Evolutionary conservation across 306 rosid genomes (phyloP).

Genomic region (Corylus avellana): DNA sequence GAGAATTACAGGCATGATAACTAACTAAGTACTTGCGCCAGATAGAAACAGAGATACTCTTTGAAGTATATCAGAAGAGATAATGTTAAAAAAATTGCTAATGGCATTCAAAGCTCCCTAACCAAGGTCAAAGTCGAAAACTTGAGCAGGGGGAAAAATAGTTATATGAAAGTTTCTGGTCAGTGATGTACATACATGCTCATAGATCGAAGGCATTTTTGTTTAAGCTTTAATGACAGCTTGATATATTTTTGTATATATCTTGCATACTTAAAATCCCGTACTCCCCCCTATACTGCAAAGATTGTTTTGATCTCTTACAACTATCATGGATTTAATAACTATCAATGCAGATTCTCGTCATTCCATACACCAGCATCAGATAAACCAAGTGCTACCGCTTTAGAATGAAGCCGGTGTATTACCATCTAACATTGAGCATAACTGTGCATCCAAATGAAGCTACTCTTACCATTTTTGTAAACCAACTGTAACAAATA

Average conservation of each 20-base stretch:
- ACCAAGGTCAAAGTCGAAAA: not conserved
- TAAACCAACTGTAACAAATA: not conserved
- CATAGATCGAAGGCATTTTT: not conserved
- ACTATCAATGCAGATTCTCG: not conserved
- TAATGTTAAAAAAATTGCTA: not conserved
- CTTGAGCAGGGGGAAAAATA: not conserved
- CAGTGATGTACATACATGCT: not conserved
- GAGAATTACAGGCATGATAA: not conserved
- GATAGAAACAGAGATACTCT: not conserved
- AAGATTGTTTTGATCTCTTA: not conserved
- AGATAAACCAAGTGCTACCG: not conserved
- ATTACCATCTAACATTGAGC: not conserved
- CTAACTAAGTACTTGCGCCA: not conserved
- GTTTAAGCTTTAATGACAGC: not conserved
- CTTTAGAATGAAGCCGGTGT: not conserved
- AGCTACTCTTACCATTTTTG: not conserved
- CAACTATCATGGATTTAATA: not conserved
- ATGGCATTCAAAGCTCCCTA: not conserved
- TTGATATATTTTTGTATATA: not conserved
- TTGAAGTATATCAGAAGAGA: not conserved
- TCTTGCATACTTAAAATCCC: not conserved
- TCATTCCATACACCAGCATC: not conserved
- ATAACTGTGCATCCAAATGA: not conserved
- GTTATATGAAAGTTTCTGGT: not conserved
- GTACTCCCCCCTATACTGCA: not conserved